These are phyloP conservation scores for Torulaspora quercuum DNA, from an alignment of 805 yeast species.

Conservation along the genomic window DNA sequence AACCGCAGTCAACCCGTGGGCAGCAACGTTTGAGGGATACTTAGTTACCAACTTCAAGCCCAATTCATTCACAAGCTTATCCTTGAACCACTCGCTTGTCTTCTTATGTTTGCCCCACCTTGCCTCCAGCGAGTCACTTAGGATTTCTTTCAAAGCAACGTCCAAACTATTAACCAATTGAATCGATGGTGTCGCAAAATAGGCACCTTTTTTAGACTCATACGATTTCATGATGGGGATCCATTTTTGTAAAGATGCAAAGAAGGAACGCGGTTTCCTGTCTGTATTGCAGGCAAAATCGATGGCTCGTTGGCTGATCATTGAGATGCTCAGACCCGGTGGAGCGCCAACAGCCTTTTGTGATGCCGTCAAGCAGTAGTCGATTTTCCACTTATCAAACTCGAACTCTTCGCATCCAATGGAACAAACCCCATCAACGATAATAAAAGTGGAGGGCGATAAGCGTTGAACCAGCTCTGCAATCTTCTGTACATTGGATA, in stretches of 20 bases:
- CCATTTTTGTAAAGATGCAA: conserved; percentile 76
- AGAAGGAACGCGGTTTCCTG: conserved; percentile 42
- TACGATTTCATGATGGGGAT: conserved; percentile 81
- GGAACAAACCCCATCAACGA: conserved; percentile 95
- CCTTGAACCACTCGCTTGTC: conserved; percentile 65
- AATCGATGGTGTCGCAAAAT: conserved; percentile 96
- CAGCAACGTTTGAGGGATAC: conserved; percentile 50
- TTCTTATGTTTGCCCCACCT: conserved; percentile 62
- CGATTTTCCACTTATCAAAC: conserved; percentile 87
- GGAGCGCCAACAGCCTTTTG: conserved; percentile 96
- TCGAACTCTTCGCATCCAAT: conserved; percentile 83
- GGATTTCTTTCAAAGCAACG: conserved; percentile 69
- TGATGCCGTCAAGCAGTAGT: conserved; percentile 84
- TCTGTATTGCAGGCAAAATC: conserved; percentile 44
- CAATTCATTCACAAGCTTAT: conserved; percentile 45
- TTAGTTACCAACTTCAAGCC: conserved; percentile 72
- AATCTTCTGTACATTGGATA: conserved; percentile 63
- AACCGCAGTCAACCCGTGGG: conserved; percentile 82
- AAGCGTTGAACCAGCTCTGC: conserved; percentile 56
- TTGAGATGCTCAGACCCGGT: conserved; percentile 79
- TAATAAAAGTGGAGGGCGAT: conserved; percentile 75
- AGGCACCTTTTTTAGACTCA: conserved; percentile 68
- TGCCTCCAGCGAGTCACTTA: conserved; percentile 50
- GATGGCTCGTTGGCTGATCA: conserved; percentile 73
- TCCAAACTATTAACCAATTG: conserved; percentile 80